Percentiles rank a stretch among this genome's conserved stretches.
Conservation (phyloP, 345 rosid species). For the Xanthoceras sorbifolium region DNA sequence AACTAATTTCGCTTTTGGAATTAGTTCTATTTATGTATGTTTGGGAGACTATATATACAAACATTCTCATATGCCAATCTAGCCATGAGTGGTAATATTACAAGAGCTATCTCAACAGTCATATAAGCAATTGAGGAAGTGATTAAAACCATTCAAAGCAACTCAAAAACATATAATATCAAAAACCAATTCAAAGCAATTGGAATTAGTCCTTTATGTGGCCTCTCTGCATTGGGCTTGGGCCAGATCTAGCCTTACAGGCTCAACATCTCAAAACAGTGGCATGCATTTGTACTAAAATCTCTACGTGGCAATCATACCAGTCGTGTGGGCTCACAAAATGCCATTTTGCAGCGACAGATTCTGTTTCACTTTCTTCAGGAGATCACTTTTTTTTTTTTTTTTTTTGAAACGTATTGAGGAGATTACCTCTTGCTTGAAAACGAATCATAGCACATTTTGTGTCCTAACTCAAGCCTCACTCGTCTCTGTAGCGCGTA, state of each 20-base stretch:
- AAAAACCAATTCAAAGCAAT: too few species aligned
- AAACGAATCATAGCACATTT: slow-evolving; percentile 24
- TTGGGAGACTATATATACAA: too few species aligned
- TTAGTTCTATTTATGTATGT: too few species aligned
- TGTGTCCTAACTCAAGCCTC: background rate
- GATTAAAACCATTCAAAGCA: too few species aligned
- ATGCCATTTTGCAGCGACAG: background rate
- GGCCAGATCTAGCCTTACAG: background rate
- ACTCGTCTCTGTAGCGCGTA: background rate
- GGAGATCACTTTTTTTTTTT: background rate
- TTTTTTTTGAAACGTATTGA: background rate
- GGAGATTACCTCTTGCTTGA: slow-evolving; percentile 22
- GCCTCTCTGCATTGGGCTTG: background rate
- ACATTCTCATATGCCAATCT: too few species aligned
- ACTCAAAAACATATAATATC: too few species aligned
- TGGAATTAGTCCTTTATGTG: too few species aligned
- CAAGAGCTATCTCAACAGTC: too few species aligned
- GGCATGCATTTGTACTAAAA: background rate
- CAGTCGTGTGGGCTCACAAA: background rate
- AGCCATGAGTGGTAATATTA: too few species aligned
- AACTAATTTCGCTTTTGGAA: too few species aligned
- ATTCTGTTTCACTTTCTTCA: background rate
- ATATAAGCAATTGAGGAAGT: too few species aligned
- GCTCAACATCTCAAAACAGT: background rate
- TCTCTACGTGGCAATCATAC: background rate